These are phyloP conservation scores for Aphanocladium album DNA, from an alignment of 2,329 filamentous ascomycete species.

Conservation along the genomic window DNA sequence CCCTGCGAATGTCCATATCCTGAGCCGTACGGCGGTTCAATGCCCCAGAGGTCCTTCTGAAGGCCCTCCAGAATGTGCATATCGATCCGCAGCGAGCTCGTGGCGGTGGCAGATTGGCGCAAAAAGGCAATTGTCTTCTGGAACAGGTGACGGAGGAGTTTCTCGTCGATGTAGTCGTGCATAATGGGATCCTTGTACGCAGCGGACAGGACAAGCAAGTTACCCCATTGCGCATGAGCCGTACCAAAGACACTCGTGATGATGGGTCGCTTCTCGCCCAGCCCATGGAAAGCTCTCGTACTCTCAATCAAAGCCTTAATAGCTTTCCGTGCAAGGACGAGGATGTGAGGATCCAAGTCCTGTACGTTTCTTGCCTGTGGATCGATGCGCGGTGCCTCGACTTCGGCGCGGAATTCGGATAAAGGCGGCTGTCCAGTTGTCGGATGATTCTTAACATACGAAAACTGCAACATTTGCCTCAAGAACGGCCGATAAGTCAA, in stretches of 20 bases:
- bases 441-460: constrained; percentile 31
- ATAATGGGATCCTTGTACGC: constrained; percentile 66
- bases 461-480: constrained; percentile 49
- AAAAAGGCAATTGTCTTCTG: constrained; percentile 73
- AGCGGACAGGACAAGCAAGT: constrained; percentile 83
- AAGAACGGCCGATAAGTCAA: constrained; percentile 82
- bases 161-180: constrained; percentile 49
- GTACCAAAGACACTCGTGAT: constrained; percentile 97
- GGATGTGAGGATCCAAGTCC: constrained; percentile 41
- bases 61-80: constrained; percentile 64
- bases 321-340: constrained; percentile 55
- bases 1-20: background rate
- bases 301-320: constrained; percentile 75
- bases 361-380: constrained; percentile 31
- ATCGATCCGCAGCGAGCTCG: constrained; percentile 70
- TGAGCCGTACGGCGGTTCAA: background rate
- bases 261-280: constrained; percentile 63
- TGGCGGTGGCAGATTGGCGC: constrained; percentile 61
- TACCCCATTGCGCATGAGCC: constrained; percentile 96
- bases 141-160: constrained; percentile 57
- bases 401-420: constrained; percentile 32
- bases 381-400: constrained; percentile 34
- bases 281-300: constrained; percentile 71
- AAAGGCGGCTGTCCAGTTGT: constrained; percentile 27
- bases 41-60: constrained; percentile 40